Evolutionary conservation across 2,329 filamentous ascomycete genomes (phyloP), one percentile per base, ranked within the genome.

Genomic region (Moelleriella libera): DNA sequence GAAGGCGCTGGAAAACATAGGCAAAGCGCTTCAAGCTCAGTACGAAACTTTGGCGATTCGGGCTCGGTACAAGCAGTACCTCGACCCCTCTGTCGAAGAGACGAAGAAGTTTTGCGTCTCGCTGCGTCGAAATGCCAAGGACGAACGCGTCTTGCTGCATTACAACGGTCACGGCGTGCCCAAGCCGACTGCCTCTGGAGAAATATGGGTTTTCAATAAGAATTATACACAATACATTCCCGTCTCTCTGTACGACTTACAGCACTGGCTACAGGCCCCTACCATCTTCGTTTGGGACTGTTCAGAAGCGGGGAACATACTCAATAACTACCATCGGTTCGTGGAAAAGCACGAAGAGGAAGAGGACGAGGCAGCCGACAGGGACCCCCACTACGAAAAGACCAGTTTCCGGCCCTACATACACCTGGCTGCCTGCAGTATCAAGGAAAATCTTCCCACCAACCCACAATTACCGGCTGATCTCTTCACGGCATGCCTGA

Each of bases 151-250:
- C 2, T 71, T 98, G n/a, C 87, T 98, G 57, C 92, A 98, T 62
- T 98, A 98, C 72, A 98, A 98, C 58, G 92, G 92, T 12, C 92
- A 98, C 63, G 92, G 92, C 44, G 92, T 98, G 9, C 92, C 92
- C 1, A 88, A 96, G 59, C 92, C 92, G 3, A 98, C 92, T 1
- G 81, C 85, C 3, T 96, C 90, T 5, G 92, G 92, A 11, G 92
- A 98, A 64, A 94, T 98, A 21, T 98, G 92, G 92, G 94, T 97
- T 5, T 98, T 98, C 65, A 98, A 98, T 66, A 90, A 92, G 57
- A 97, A 88, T 55, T 98, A 96, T 62, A 98, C 92, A 0, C 92
- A 98, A 65, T 98, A 98, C 61, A 98, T 98, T 41, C 92, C 92
- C 0, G 86, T 98, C 42, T 95, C 90, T 1, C 70, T 98, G 7